Percentiles rank a stretch among this genome's conserved stretches.
These are phyloP conservation scores for Fusarium torulosum DNA, from an alignment of 2,329 filamentous ascomycete species.

Conservation along the genomic window DNA sequence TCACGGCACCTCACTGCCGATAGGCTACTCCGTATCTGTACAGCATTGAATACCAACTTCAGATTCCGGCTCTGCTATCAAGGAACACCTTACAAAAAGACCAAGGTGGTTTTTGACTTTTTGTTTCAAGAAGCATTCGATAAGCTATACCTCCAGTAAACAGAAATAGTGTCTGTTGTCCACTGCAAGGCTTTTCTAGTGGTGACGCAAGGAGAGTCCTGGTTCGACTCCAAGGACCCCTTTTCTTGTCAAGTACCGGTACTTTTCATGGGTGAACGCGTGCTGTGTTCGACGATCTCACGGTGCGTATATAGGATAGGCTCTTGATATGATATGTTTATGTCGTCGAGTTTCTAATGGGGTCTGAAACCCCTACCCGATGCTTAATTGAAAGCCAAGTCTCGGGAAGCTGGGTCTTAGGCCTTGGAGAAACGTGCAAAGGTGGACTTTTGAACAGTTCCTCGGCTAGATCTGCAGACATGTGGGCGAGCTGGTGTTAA, in stretches of 20 bases:
- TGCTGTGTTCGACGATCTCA: conserved; percentile 2
- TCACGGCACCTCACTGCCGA: conserved; percentile 5
- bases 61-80: conserved; percentile 1
- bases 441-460: not conserved
- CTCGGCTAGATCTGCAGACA: conserved; percentile 29
- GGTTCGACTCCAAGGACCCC: conserved; percentile 3
- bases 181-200: conserved; percentile 1
- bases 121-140: conserved; percentile 34
- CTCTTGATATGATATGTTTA: conserved; percentile 18
- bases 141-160: conserved; percentile 2
- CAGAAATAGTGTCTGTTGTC: conserved; percentile 9
- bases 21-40: too few relatives aligned
- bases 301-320: not conserved
- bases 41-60: not conserved
- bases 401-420: conserved; percentile 22
- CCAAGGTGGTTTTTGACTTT: conserved; percentile 4
- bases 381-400: conserved; percentile 43
- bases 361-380: conserved; percentile 5
- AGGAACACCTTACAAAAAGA: conserved; percentile 13
- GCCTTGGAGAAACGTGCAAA: conserved; percentile 1
- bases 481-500: conserved; percentile 19
- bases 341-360: conserved; percentile 15
- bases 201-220: conserved; percentile 12
- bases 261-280: conserved; percentile 1
- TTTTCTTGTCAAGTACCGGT: conserved; percentile 30